These are phyloP conservation scores for Ensete ventricosum DNA, from an alignment of 176 grass and related monocot species.

Conservation along the genomic window DNA sequence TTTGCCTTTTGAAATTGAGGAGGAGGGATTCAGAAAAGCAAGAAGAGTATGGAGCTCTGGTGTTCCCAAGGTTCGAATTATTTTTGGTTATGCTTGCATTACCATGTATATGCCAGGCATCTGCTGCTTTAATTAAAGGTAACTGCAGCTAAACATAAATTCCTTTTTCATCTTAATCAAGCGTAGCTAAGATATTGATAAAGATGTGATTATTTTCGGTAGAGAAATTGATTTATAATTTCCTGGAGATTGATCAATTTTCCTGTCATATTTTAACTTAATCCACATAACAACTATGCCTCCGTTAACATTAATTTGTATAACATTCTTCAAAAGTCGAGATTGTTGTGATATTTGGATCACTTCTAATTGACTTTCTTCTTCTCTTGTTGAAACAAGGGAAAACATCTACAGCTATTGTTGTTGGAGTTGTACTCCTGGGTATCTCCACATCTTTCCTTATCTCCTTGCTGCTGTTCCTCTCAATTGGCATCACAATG, in stretches of 20 bases:
- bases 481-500: conserved; percentile 69
- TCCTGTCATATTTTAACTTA: not conserved
- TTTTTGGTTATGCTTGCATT: conserved; percentile 51
- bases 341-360: too few relatives aligned
- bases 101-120: conserved; percentile 66
- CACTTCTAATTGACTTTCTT: not conserved
- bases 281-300: too few relatives aligned
- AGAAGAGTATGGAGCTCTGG: conserved; percentile 34
- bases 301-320: too few relatives aligned
- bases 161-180: not conserved
- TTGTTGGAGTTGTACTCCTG: conserved; percentile 40
- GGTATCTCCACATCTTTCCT: conserved; percentile 43
- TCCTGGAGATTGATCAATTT: not conserved
- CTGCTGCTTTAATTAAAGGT: conserved; percentile 55
- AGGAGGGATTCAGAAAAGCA: conserved; percentile 24
- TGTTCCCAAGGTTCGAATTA: conserved; percentile 73
- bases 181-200: not conserved
- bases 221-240: not conserved
- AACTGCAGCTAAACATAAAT: not conserved
- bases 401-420: conserved; percentile 33
- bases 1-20: conserved; percentile 37
- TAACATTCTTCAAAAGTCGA: too few relatives aligned
- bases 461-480: conserved; percentile 57
- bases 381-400: conserved; percentile 22
- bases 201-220: not conserved